Percentiles rank a stretch among this genome's conserved stretches.
Conservation (phyloP, 2,329 filamentous ascomycete species). For the Aspergillus candidus region DNA sequence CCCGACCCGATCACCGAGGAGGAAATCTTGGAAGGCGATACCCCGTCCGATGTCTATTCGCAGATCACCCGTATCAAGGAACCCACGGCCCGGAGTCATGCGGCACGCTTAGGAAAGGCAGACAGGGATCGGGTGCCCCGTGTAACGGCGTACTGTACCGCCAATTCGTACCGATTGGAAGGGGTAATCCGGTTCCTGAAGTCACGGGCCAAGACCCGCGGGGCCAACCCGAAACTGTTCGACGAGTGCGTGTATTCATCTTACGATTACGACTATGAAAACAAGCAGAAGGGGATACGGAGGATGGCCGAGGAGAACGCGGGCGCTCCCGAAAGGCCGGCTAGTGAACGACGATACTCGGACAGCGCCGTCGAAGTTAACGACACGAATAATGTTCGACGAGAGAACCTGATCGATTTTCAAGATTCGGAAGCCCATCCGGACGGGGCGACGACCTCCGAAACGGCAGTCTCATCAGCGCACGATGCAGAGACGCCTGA, state of each 20-base stretch:
- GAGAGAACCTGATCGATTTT: slow-evolving; percentile 60
- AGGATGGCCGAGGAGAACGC: slow-evolving; percentile 22
- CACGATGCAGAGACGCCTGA: slow-evolving; percentile 48
- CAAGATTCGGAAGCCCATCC: slow-evolving; percentile 38
- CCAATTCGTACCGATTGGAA: slow-evolving; percentile 85
- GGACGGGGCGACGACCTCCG: slow-evolving; percentile 14
- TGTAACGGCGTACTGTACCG: slow-evolving; percentile 95
- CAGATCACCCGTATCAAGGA: slow-evolving; percentile 98
- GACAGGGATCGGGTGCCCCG: slow-evolving; percentile 80
- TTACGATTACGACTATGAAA: slow-evolving; percentile 66
- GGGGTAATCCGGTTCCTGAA: slow-evolving; percentile 87
- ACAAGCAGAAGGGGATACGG: slow-evolving; percentile 27
- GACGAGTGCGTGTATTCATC: slow-evolving; percentile 98
- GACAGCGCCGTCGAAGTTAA: slow-evolving; percentile 60
- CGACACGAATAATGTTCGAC: slow-evolving; percentile 49
- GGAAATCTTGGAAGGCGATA: slow-evolving; percentile 76
- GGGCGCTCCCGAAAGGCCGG: slow-evolving; percentile 21
- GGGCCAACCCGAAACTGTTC: slow-evolving; percentile 82
- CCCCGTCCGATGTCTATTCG: slow-evolving; percentile 90
- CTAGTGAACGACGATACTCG: slow-evolving; percentile 64
- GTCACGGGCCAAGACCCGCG: slow-evolving; percentile 67
- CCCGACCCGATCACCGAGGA: slow-evolving; percentile 84
- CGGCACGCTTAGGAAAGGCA: slow-evolving; percentile 85
- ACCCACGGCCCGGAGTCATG: slow-evolving; percentile 84
- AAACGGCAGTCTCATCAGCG: slow-evolving; percentile 20